Evolutionary conservation across 164 flowering plant genomes (phyloP), one percentile per base, ranked within the genome.

Genomic region (Pachysandra terminalis): DNA sequence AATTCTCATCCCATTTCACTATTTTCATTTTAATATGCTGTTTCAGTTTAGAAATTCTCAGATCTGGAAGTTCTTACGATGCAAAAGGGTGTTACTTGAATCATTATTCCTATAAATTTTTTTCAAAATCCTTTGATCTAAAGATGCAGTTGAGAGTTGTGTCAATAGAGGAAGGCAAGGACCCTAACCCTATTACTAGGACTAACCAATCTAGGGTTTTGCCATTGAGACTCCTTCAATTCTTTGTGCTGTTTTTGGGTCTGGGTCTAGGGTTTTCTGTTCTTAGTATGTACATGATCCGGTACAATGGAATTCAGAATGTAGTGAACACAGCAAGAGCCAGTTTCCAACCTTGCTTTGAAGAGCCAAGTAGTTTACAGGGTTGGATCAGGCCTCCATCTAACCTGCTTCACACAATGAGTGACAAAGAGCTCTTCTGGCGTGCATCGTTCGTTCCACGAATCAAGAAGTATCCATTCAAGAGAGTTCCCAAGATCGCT

Each of bases 371-470:
- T 21, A 56, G 62, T 74, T 72, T 85, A 52, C 75, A 75, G 0
- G 28, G 45, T 6, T 85, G 82, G 85, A 78, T 83, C 51, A 80
- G 61, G 56, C 82, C 87, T 56, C 84, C 84, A 0, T 66, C 75
- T 9, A 71, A 66, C 63, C 58, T 83, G 71, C 68, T 72, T 35
- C 90, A 85, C 51, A 27, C 65, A 0, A 85, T 87, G 89, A 84
- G 41, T 28, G 91, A 87, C 59, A 13, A 65, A 21, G 84, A 83
- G 75, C 75, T 87, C 59, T 57, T 83, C 10, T 85, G 83, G 85
- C 80, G 87, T 51, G 88, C 87, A 1, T 75, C 88, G 7, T 71
- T 82, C 52, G 78, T 71, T 41, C 89, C 87, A 19, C 63, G 66
- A 15, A 64, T 75, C 3, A 64, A 71, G 53, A 63, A 45, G 21